A percentile compares a stretch with the other conserved stretches of the same genome.
Conservation (phyloP, 2,329 filamentous ascomycete genomes). For the Cladobotryum protrusum region DNA sequence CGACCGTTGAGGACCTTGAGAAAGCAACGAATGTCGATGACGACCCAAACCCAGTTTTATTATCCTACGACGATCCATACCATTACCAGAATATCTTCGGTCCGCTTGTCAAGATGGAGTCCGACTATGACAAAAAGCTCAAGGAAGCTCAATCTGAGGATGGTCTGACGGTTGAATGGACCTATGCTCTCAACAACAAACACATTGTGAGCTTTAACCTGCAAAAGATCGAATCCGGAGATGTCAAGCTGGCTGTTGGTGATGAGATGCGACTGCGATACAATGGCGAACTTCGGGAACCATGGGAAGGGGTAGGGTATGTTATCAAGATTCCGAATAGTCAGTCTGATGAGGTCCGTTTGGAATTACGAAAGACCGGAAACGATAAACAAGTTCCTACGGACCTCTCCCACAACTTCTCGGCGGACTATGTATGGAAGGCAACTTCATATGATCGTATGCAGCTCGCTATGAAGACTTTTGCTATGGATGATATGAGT, state of each 20-base stretch:
- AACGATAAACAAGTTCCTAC: constrained; percentile 95
- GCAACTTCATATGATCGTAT: constrained; percentile 98
- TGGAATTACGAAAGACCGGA: constrained; percentile 88
- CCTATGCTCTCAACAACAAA: constrained; percentile 94
- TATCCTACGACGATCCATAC: constrained; percentile 94
- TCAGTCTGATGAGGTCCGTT: constrained; percentile 93
- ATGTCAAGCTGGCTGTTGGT: constrained; percentile 95
- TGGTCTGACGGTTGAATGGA: constrained; percentile 89
- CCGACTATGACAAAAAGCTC: constrained; percentile 96
- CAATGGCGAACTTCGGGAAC: constrained; percentile 82
- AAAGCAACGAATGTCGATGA: constrained; percentile 90
- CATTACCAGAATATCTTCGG: constrained; percentile 99
- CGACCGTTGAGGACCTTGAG: constrained; percentile 85
- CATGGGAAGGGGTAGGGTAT: constrained; percentile 97
- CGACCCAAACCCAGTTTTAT: constrained; percentile 83
- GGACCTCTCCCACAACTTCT: constrained; percentile 96
- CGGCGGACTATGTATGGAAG: constrained; percentile 98
- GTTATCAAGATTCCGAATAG: constrained; percentile 99
- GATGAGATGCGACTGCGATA: constrained; percentile 98
- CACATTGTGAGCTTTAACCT: constrained; percentile 92
- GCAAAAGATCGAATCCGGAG: constrained; percentile 93
- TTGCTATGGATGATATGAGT: constrained; percentile 95
- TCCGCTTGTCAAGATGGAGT: constrained; percentile 96
- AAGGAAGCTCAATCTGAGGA: constrained; percentile 98
- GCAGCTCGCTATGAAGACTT: constrained; percentile 99